Base-by-base conservation (phyloP, 1,284 basidiomycete genomes). In the Macrocystidia cucumis region DNA sequence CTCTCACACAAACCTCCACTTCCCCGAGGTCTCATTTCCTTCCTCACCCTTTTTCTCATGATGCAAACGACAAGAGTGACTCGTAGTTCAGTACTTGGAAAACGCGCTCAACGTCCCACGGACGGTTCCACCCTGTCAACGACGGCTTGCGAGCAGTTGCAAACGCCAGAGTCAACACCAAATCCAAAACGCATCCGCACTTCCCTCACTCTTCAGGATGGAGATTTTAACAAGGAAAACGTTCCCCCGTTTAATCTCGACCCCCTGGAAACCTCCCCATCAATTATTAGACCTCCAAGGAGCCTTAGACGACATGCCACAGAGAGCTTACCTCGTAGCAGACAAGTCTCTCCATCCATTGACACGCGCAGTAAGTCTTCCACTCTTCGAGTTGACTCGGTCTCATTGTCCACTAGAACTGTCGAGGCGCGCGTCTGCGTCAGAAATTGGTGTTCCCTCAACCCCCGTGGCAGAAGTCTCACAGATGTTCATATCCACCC, bases 171-270 rank as follows among this genome's bases (percentile, higher is more conserved):
- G 39, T 54, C 62, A 12, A 77, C 73, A 3, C 80, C 80, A n/a
- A 72, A 68, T 46, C 59, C 69, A 22, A 85, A 85, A 57, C 75
- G 80, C 34, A 56, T 66, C 25, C 68, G 72, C 32, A 73, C 67
- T 12, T 65, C 67, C 4, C 50, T 54, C 3, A 56, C 55, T 2
- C 42, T 55, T 13, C 38, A 65, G n/a, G 77, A 78, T 44, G 70
- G 67, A 24, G 71, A 74, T 32, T 62, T 65, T 18, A 85, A 85
- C 55, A 85, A 85, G 62, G 81, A 85, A 52, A 85, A 85, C 46
- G 67, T 83, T 13, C 75, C 80, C n/a, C 80, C 80, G 2, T 65
- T 70, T 43, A 59, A 46, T 25, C 45, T 60, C 34, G 58, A 65
- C 35, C n/a, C n/a, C n/a, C n/a, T n/a, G n/a, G n/a, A n/a, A n/a